Conservation (phyloP, 2,329 filamentous ascomycete genomes). For the Colletotrichum tofieldiae region DNA sequence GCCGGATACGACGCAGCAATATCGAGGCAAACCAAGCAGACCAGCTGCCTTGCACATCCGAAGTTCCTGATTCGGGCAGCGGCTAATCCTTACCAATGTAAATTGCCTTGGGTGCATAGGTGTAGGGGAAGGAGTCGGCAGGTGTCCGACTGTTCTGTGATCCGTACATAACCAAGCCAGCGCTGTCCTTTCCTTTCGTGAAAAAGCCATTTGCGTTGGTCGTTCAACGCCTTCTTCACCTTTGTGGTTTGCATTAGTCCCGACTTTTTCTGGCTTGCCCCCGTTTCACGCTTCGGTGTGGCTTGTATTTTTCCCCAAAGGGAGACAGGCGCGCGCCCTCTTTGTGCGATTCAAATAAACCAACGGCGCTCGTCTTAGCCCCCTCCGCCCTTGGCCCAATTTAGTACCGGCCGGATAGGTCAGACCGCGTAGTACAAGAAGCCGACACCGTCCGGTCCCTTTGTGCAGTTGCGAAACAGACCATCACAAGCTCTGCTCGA, state of each 20-base stretch:
- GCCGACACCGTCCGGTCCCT: neutral
- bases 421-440: conserved; percentile 1
- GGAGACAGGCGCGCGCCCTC: neutral
- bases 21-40: neutral
- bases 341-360: conserved; percentile 14
- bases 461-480: neutral
- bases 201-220: conserved; percentile 17
- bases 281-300: conserved; percentile 36
- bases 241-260: conserved; percentile 7
- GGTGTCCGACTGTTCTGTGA: neutral
- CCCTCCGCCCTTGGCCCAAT: neutral
- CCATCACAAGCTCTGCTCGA: neutral
- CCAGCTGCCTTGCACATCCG: neutral
- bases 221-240: neutral
- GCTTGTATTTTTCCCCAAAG: neutral
- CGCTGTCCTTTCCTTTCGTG: neutral
- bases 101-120: neutral
- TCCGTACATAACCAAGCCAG: neutral
- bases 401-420: neutral
- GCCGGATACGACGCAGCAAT: conserved; percentile 17
- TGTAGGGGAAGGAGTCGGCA: neutral
- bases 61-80: neutral
- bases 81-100: neutral
- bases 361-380: conserved; percentile 14
- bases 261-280: neutral